A percentile compares a stretch with the other conserved stretches of the same genome.
Evolutionary conservation across 2,329 filamentous ascomycete species (phyloP).

Genomic region (Sclerotinia sclerotiorum): DNA sequence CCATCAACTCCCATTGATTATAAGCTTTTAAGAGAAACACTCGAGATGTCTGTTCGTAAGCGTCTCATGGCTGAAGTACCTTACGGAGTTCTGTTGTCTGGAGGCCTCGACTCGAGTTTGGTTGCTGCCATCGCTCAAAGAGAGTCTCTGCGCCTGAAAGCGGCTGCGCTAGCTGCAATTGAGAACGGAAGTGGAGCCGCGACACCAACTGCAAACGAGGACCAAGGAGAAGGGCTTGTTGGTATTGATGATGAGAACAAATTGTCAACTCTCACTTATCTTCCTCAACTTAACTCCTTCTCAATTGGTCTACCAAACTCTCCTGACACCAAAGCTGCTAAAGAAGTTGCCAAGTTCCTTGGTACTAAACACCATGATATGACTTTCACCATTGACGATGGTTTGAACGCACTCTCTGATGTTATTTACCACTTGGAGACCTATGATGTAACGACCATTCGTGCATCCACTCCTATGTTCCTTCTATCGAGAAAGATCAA

Average conservation of each 20-base stretch:
- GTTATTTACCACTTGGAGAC: conserved; percentile 98
- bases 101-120: conserved; percentile 92
- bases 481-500: conserved; percentile 98
- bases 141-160: conserved; percentile 77
- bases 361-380: conserved; percentile 98
- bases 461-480: conserved; percentile 98
- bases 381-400: conserved; percentile 97
- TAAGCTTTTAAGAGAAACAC: conserved; percentile 73
- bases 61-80: conserved; percentile 98
- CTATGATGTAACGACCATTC: conserved; percentile 97
- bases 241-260: conserved; percentile 93
- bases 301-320: conserved; percentile 94
- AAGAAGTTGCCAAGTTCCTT: conserved; percentile 93
- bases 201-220: conserved; percentile 53
- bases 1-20: conserved; percentile 81
- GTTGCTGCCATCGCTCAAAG: conserved; percentile 94
- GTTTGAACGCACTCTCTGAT: conserved; percentile 92
- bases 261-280: conserved; percentile 82
- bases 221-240: conserved; percentile 71
- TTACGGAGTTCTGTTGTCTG: conserved; percentile 92
- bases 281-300: conserved; percentile 97
- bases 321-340: conserved; percentile 86
- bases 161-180: conserved; percentile 54
- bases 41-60: conserved; percentile 93
- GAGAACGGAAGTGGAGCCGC: conserved; percentile 44